Evolutionary conservation across 306 rosid species (phyloP), one percentile per base, ranked within the genome.

Genomic region (Prunus mongolica): DNA sequence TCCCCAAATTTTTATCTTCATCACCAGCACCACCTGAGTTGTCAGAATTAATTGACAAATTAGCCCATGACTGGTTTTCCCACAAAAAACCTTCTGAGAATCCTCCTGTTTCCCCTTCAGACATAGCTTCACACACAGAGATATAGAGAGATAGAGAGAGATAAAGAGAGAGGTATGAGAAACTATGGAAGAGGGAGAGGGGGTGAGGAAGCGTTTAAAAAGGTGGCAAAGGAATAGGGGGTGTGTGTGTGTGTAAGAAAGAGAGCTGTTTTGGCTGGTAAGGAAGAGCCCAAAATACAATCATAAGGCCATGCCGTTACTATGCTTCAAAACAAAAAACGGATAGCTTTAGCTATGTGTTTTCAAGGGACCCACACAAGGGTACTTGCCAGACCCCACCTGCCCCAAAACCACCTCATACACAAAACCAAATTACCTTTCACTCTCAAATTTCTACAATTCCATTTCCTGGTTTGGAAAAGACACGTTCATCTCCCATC

Each of bases 261-360:
- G 27, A 65, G n/a, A 75, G 66, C 71, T 52, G 22, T 18, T 63
- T 57, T 61, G 51, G 65, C 65, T 34, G 76, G 67, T 10, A 66
- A n/a, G 62, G 73, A 72, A 72, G 13, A 63, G 12, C 74, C 67
- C 87, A 88, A 84, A 78, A 86, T 64, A 86, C 78, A 88, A 84
- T 86, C 84, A 86, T 84, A 69, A 80, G 76, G 52, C 5, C 45
- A 73, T 64, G 87, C 77, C 88, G 92, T 88, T 84, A 86, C 84
- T 71, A n/a, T 32, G 85, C 75, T 75, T 74, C 54, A 5, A 66
- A 75, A 78, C 79, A 76, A 73, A 82, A 81, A 88, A 87, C 81
- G 77, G 80, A 82, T 61, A 32, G 50, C 78, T 75, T 38, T 55
- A 19, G 64, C 64, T 60, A 24, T 60, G 34, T 25, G 57, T 27